These are phyloP conservation scores for Hymenotorrendiella dingleyae DNA, from an alignment of 2,329 filamentous ascomycete genomes.

Conservation along the genomic window DNA sequence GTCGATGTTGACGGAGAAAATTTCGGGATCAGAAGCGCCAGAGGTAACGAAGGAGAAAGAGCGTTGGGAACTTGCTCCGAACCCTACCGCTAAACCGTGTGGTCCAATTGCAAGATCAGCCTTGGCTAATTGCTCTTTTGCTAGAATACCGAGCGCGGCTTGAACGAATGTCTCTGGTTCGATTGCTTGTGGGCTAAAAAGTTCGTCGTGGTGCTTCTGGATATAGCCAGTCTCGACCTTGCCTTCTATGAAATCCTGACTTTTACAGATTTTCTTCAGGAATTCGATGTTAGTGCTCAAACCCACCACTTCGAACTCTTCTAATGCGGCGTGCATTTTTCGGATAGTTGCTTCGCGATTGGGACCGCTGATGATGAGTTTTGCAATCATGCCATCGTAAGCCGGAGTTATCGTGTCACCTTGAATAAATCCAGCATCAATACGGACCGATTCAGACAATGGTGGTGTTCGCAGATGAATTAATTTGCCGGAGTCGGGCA, in stretches of 20 bases:
- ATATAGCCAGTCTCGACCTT: conserved; percentile 97
- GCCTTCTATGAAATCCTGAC: conserved; percentile 74
- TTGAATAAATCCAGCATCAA: conserved; percentile 87
- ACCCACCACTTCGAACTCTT: conserved; percentile 87
- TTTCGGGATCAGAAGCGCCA: conserved; percentile 7
- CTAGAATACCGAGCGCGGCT: conserved; percentile 71
- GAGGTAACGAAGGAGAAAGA: conserved; percentile 24
- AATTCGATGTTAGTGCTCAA: conserved; percentile 96
- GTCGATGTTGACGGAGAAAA: conserved; percentile 23
- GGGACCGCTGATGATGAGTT: conserved; percentile 83
- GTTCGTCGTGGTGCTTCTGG: conserved; percentile 72
- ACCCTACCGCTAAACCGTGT: conserved; percentile 45
- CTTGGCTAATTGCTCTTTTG: conserved; percentile 38
- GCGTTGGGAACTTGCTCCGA: conserved; percentile 29
- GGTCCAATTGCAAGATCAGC: conserved; percentile 31
- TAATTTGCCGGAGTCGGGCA: conserved; percentile 86
- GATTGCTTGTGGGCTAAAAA: conserved; percentile 61
- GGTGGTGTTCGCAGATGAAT: conserved; percentile 74
- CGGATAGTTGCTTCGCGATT: conserved; percentile 76
- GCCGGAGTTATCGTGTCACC: conserved; percentile 90
- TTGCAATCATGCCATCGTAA: conserved; percentile 98
- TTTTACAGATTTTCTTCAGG: conserved; percentile 78
- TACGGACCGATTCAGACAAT: conserved; percentile 67
- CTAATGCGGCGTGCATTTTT: conserved; percentile 73
- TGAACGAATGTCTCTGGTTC: conserved; percentile 76